Evolutionary conservation across 495 filamentous ascomycete species (phyloP).

Genomic region (Lasiosphaeria ovina): DNA sequence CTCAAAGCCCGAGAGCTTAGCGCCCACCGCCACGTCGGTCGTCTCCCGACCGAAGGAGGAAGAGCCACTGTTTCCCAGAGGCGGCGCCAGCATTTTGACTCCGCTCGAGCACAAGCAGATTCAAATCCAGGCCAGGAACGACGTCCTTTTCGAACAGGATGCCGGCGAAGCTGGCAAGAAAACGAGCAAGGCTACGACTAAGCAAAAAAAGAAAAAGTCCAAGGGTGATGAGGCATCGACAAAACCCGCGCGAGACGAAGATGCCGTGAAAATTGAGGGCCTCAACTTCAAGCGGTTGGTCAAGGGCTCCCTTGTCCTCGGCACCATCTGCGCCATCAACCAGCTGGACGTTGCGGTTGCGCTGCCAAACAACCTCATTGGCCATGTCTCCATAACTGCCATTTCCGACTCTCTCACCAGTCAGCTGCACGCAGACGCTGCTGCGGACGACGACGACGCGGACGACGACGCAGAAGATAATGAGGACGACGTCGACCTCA

Average conservation of each 20-base stretch:
- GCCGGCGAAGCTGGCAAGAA: slow-evolving; percentile 44
- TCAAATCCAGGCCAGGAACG: slow-evolving; percentile 84
- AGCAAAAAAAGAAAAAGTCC: slow-evolving; percentile 54
- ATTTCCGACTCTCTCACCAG: slow-evolving; percentile 64
- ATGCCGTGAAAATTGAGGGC: slow-evolving; percentile 72
- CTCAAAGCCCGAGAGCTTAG: slow-evolving; percentile 22
- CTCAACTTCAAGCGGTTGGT: slow-evolving; percentile 88
- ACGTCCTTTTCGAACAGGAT: slow-evolving; percentile 89
- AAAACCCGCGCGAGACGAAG: slow-evolving; percentile 47
- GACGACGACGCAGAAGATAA: slow-evolving; percentile 45
- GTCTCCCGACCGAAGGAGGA: slow-evolving; percentile 60
- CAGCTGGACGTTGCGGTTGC: slow-evolving; percentile 72
- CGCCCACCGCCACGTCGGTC: slow-evolving; percentile 20
- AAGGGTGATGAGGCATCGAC: slow-evolving; percentile 49
- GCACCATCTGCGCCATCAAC: slow-evolving; percentile 80
- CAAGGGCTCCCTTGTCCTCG: slow-evolving; percentile 80
- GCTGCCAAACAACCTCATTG: slow-evolving; percentile 87
- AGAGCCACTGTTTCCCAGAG: slow-evolving; percentile 86
- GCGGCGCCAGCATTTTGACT: slow-evolving; percentile 85
- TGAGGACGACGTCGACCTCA: slow-evolving; percentile 63
- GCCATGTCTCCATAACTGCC: slow-evolving; percentile 85
- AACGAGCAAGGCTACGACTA: slow-evolving; percentile 33
- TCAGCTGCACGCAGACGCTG: slow-evolving; percentile 60
- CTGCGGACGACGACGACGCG: slow-evolving; percentile 49
- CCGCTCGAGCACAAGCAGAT: slow-evolving; percentile 96